Evolutionary conservation across 2,329 filamentous ascomycete species (phyloP).

Genomic region (Cordyceps javanica): DNA sequence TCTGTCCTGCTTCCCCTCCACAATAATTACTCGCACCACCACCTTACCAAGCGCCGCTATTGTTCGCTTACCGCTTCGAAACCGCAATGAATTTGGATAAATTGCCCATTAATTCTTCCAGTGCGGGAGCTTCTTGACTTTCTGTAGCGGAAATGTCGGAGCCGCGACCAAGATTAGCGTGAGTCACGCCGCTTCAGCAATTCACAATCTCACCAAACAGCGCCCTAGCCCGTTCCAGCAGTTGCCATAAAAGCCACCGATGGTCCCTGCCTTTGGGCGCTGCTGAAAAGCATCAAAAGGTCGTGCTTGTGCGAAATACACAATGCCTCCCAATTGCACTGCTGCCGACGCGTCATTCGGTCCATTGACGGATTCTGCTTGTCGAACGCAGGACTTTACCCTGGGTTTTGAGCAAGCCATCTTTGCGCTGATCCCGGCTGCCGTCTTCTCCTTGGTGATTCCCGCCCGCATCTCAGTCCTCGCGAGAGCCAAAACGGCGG

Average conservation of each 20-base stretch:
- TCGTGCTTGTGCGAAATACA: not conserved
- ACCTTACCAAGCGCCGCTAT: too few relatives aligned
- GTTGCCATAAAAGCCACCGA: not conserved
- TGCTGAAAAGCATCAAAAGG: not conserved
- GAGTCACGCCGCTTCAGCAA: not conserved
- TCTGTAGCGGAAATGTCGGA: not conserved
- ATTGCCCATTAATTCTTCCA: too few relatives aligned
- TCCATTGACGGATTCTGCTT: conserved; percentile 1
- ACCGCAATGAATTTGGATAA: too few relatives aligned
- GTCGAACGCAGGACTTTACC: conserved; percentile 5
- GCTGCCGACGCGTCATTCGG: conserved; percentile 5
- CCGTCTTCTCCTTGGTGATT: conserved; percentile 7
- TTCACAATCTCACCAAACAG: not conserved
- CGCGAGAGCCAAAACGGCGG: not conserved
- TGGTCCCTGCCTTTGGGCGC: not conserved
- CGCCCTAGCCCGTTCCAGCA: not conserved
- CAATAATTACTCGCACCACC: not conserved
- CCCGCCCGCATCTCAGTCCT: not conserved
- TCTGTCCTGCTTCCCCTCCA: not conserved
- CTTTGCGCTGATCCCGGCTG: not conserved
- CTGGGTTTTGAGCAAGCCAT: conserved; percentile 10
- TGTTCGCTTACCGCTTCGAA: too few relatives aligned
- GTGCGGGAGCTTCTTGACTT: too few relatives aligned
- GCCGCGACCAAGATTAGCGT: not conserved
- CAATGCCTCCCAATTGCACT: not conserved